Evolutionary conservation across 2,329 filamentous ascomycete species (phyloP), one percentile per base, ranked within the genome.

Genomic region (Harringtonia lauricola): DNA sequence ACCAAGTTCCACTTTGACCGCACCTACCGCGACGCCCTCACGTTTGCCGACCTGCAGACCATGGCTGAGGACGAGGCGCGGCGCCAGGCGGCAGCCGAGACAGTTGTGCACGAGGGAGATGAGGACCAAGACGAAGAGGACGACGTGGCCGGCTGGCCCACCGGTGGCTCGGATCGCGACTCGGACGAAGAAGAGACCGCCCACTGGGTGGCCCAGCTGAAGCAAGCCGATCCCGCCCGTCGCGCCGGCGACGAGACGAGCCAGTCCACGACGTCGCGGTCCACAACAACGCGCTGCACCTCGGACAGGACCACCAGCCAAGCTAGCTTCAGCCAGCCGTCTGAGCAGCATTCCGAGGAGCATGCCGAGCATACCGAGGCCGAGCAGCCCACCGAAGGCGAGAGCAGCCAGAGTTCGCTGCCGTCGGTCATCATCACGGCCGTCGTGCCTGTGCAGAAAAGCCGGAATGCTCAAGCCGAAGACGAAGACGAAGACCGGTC

Each of bases 1-100:
- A 71, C 76, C 45, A 94, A 90, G 55, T 69, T 94, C 10, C 86
- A 94, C 53, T 74, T 72, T 47, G 87, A 95, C 57, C 72, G 87
- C 21, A 74, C 74, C 3, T 84, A 76, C 56, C 65, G 70, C 19
- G 84, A 94, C 46, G 72, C 79, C 1, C 64, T 86, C 17, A 76
- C 79, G 0, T 86, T 89, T 49, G 60, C 71, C 1, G 79, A 87
- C 42, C 65, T 95, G 3, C 83, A 89, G 51, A 57, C 69, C 7
- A 67, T 54, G 55, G 86, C 84, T 0, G 59, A 67, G 26, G 64
- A 73, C 26, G 45, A 49, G 17, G 29, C 43, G 76, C 19, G 30
- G 28, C 41, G 36, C 19, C 36, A 44, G 22, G 28, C 21, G 3
- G 42, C 31, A 3, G 39, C 26, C 4, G 49, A 47, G 10, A 33